These are phyloP conservation scores for Lagenidium giganteum DNA, from an alignment of 352 stramenopile species.

Conservation along the genomic window DNA sequence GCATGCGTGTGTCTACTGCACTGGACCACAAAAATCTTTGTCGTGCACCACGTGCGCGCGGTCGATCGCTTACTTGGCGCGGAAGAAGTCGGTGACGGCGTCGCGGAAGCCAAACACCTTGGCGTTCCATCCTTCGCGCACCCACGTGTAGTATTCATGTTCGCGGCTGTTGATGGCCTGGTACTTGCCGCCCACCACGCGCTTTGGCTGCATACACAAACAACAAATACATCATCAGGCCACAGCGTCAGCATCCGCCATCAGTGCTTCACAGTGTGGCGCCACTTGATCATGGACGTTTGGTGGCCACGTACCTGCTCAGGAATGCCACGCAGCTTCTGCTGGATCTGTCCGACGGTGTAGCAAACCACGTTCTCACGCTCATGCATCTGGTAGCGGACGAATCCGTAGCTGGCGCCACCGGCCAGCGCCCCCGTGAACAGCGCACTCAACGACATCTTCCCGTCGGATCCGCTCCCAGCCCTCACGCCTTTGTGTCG, in stretches of 20 bases:
- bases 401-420: slow-evolving; percentile 54
- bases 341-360: slow-evolving; percentile 52
- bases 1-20: too few species aligned
- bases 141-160: slow-evolving; percentile 55
- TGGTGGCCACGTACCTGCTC: too few species aligned
- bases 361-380: slow-evolving; percentile 69
- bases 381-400: slow-evolving; percentile 68
- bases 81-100: too few species aligned
- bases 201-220: slow-evolving; percentile 1
- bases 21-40: too few species aligned
- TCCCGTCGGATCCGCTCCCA: too few species aligned
- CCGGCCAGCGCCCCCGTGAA: slow-evolving; percentile 54
- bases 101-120: slow-evolving; percentile 47
- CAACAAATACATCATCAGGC: slow-evolving; percentile 1
- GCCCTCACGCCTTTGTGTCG: too few species aligned
- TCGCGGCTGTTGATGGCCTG: too few species aligned
- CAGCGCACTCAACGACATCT: slow-evolving; percentile 72
- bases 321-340: slow-evolving; percentile 35
- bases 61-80: too few species aligned
- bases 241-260: background rate
- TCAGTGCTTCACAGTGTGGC: too few species aligned
- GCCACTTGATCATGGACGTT: too few species aligned
- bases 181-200: too few species aligned
- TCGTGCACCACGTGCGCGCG: too few species aligned
- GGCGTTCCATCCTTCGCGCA: slow-evolving; percentile 50